A percentile compares a stretch with the other conserved stretches of the same genome.
Evolutionary conservation across 495 filamentous ascomycete genomes (phyloP).

Genomic region (Penicillium crystallinum): DNA sequence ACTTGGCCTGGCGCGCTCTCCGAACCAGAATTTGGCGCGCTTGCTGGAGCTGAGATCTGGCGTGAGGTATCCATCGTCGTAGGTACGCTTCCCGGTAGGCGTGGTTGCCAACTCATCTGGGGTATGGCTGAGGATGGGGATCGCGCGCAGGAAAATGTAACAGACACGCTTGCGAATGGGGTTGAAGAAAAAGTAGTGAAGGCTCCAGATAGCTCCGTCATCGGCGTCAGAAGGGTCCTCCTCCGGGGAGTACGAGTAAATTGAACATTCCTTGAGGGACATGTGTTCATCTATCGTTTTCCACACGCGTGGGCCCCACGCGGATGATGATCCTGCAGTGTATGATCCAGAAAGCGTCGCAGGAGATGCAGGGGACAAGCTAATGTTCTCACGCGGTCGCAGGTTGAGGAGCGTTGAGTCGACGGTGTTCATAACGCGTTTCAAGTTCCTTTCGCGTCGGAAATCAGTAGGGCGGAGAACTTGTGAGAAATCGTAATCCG

Average conservation of each 20-base stretch:
- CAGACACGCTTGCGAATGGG: constrained; percentile 88
- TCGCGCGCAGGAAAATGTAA: constrained; percentile 82
- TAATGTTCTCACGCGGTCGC: constrained; percentile 54
- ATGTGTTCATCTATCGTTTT: constrained; percentile 86
- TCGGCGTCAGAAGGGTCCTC: constrained; percentile 87
- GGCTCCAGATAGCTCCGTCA: constrained; percentile 86
- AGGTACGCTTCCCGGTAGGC: constrained; percentile 42
- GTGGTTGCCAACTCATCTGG: constrained; percentile 39
- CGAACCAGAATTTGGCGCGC: constrained; percentile 78
- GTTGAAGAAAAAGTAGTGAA: constrained; percentile 98
- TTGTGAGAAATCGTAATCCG: constrained; percentile 96
- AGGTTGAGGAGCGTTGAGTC: constrained; percentile 82
- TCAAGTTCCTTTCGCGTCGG: constrained; percentile 66
- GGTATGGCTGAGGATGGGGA: constrained; percentile 73
- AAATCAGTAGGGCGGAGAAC: constrained; percentile 85
- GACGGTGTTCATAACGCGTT: constrained; percentile 73
- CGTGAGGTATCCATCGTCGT: constrained; percentile 46
- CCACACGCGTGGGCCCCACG: constrained; percentile 88
- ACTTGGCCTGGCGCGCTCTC: constrained; percentile 48
- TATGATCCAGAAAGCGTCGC: constrained; percentile 42
- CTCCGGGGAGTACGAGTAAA: constrained; percentile 79
- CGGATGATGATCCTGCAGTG: constrained; percentile 31
- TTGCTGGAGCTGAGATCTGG: constrained; percentile 60
- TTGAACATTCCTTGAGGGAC: constrained; percentile 73
- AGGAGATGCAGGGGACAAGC: constrained; percentile 42